These are phyloP conservation scores for Leccinum barrowsii DNA, from an alignment of 768 basidiomycete genomes.

Conservation along the genomic window DNA sequence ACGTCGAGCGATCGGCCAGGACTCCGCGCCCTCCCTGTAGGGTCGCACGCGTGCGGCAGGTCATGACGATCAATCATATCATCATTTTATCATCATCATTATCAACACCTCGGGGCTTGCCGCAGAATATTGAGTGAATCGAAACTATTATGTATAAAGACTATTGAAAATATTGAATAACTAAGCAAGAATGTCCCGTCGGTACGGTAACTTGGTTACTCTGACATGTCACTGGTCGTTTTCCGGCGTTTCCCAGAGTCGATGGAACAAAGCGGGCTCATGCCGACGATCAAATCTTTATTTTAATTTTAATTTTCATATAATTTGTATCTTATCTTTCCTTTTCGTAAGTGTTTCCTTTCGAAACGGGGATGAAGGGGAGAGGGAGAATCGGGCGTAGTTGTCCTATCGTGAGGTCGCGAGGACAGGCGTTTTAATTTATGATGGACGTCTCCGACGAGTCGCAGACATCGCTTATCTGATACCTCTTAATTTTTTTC, in stretches of 20 bases:
- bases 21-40: background rate
- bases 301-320: background rate
- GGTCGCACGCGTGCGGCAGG: background rate
- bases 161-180: background rate
- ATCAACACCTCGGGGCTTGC: background rate
- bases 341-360: background rate
- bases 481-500: background rate
- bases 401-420: background rate
- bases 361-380: background rate
- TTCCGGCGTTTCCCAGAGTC: background rate
- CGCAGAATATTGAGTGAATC: background rate
- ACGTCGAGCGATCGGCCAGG: background rate
- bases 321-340: background rate
- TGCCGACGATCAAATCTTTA: background rate
- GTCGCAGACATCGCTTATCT: background rate
- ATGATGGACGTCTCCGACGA: background rate
- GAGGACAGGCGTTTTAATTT: background rate
- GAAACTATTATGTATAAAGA: background rate
- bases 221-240: background rate
- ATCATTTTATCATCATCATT: background rate
- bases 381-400: background rate
- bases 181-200: background rate
- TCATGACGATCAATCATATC: background rate
- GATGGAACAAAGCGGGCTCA: background rate
- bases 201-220: background rate